Evolutionary conservation across 1,139 yeast genomes (phyloP), one percentile per base, ranked within the genome.

Genomic region (Debaryomycetaceae sp.): DNA sequence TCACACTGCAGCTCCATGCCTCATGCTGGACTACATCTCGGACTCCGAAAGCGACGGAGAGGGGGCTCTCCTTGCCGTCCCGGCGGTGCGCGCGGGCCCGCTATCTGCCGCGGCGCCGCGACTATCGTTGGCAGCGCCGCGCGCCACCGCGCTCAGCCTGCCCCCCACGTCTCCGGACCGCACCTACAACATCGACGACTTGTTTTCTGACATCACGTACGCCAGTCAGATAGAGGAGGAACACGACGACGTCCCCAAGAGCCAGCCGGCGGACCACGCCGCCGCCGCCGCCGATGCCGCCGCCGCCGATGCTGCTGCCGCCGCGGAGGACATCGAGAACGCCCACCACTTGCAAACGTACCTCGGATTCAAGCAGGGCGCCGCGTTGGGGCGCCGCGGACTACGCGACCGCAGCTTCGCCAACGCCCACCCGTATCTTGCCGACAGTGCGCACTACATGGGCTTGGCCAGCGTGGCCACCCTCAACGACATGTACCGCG

Each of bases 361-460:
- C n/a, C 29, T 38, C 7, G 37, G 38, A 5, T 27, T 32, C 11
- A 30, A 28, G 14, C 19, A 19, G 3, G 11, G 27, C 14, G 17
- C 13, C 11, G 19, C 32, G 3, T 16, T 39, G 4, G 37, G 48
- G 2, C 38, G 61, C 29, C 41, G 73, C 34, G 65, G 68, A 5
- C 46, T 68, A 14, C 48, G 75, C 5, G 64, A 65, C 41, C 46
- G 75, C 17, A 67, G 62, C 29, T 68, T 68, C 40, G 61, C 73
- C 2, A 61, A 69, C 43, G 57, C 71, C 2, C 71, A 66, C 43
- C 75, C 75, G 0, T 68, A 68, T 39, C 41, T 68, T 15, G 67
- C 71, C 3, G 75, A 68, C 39, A 71, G 65, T 38, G 71, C 71
- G 3, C 68, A 64, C 37, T 67, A 66, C 51, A 48, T 68, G 28